A percentile compares a stretch with the other conserved stretches of the same genome.
phyloP scores from a whole-genome alignment of 768 basidiomycete species.

The Tulasnella sp. region DNA sequence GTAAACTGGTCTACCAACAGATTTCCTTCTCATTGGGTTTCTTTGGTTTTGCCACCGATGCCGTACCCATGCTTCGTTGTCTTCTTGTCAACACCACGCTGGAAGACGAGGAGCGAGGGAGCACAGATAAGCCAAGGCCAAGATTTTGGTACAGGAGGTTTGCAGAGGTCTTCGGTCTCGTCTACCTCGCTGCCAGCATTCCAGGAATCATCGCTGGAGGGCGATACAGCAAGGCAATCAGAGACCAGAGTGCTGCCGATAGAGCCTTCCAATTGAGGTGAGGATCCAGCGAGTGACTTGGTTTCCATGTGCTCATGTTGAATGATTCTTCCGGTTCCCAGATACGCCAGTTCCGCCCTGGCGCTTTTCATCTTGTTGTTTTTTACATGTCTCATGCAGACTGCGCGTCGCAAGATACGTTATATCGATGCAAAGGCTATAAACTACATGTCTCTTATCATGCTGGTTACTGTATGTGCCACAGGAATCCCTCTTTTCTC shows the following conservation, averaged over 20 bases:
- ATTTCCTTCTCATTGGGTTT: conserved; percentile 2
- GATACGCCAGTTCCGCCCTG: neutral
- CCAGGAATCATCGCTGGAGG: neutral
- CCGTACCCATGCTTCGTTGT: neutral
- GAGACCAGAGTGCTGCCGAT: neutral
- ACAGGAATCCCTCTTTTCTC: no score
- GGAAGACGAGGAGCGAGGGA: conserved; percentile 1
- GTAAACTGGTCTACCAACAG: conserved; percentile 3
- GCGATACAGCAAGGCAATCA: neutral
- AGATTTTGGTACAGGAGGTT: neutral
- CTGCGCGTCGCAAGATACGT: neutral
- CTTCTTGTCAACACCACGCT: conserved; percentile 2
- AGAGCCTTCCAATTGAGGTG: neutral
- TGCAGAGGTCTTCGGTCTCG: neutral
- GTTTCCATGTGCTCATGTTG: neutral
- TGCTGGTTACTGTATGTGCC: neutral
- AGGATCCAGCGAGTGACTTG: no score
- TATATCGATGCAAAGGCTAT: neutral
- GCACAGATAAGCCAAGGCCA: neutral
- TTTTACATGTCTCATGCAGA: neutral
- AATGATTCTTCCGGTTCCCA: neutral
- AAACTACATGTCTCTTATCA: neutral
- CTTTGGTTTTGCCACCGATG: neutral
- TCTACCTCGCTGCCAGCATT: neutral
- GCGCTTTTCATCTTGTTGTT: neutral